Evolutionary conservation across 139 green algal species (phyloP).

Genomic region (Marvania coccoides): DNA sequence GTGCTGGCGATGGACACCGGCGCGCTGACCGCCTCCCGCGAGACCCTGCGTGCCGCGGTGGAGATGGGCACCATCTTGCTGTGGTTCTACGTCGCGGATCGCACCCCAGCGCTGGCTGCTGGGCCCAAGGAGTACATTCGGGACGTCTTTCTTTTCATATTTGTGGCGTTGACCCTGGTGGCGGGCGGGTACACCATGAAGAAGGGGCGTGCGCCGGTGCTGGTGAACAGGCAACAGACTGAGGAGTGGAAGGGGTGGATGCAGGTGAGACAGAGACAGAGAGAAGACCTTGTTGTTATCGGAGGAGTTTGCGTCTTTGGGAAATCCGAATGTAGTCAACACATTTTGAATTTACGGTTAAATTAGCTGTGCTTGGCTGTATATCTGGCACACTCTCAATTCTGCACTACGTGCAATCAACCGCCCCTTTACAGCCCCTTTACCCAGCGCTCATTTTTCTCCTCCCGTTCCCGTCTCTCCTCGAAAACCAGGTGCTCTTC

Average conservation of each 20-base stretch:
- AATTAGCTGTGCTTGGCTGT: not conserved
- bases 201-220: conserved; percentile 40
- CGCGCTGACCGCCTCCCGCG: conserved; percentile 4
- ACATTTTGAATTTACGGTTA: no score
- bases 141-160: conserved; percentile 73
- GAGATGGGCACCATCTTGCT: conserved; percentile 81
- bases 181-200: conserved; percentile 20
- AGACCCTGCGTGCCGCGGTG: conserved; percentile 15
- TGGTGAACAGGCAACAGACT: conserved; percentile 90
- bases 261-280: conserved; percentile 49
- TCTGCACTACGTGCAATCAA: no score
- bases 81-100: conserved; percentile 83
- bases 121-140: conserved; percentile 39
- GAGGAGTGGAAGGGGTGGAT: conserved; percentile 98
- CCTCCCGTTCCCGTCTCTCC: no score
- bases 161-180: conserved; percentile 61
- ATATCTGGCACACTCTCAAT: no score
- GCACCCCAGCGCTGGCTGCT: conserved; percentile 49
- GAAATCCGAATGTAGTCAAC: not conserved
- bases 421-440: no score
- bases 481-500: conserved; percentile 82
- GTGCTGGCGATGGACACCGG: conserved; percentile 29
- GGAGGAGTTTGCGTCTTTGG: not conserved
- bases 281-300: not conserved
- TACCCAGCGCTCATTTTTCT: no score